These are phyloP conservation scores for Spiromastix sp. DNA, from an alignment of 2,329 filamentous ascomycete species.

Conservation along the genomic window DNA sequence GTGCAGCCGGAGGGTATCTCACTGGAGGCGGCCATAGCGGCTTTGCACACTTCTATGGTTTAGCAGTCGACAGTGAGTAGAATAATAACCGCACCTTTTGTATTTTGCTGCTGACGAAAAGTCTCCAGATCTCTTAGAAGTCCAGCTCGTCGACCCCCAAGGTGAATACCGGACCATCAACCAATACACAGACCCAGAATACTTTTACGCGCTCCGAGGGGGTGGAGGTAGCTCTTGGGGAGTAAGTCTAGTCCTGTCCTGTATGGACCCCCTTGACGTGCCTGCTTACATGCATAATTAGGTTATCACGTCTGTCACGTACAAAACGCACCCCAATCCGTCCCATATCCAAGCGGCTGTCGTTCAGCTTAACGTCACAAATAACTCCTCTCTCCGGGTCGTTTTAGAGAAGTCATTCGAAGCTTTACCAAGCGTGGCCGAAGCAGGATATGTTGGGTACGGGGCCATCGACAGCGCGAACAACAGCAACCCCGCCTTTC, in stretches of 20 bases:
- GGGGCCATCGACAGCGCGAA: conserved; percentile 9
- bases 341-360: conserved; percentile 19
- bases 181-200: conserved; percentile 16
- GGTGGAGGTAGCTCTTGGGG: conserved; percentile 19
- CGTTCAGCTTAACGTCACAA: conserved; percentile 19
- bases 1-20: conserved; percentile 19
- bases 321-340: conserved; percentile 18
- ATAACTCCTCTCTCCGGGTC: conserved; percentile 11
- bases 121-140: conserved; percentile 14
- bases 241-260: conserved; percentile 9
- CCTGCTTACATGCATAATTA: neutral
- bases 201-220: conserved; percentile 18
- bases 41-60: conserved; percentile 17
- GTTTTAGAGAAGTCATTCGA: conserved; percentile 14
- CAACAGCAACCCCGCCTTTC: conserved; percentile 8
- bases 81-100: neutral
- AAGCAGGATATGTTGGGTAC: conserved; percentile 22
- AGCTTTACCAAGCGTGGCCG: conserved; percentile 16
- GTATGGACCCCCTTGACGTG: neutral
- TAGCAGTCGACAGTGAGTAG: conserved; percentile 19
- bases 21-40: conserved; percentile 20
- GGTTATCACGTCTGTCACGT: conserved; percentile 16
- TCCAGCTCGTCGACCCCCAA: conserved; percentile 14
- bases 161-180: conserved; percentile 15
- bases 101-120: neutral